A percentile compares a stretch with the other conserved stretches of the same genome.
These are phyloP conservation scores for Gnomoniopsis sp. DNA, from an alignment of 2,329 filamentous ascomycete species.

Conservation along the genomic window DNA sequence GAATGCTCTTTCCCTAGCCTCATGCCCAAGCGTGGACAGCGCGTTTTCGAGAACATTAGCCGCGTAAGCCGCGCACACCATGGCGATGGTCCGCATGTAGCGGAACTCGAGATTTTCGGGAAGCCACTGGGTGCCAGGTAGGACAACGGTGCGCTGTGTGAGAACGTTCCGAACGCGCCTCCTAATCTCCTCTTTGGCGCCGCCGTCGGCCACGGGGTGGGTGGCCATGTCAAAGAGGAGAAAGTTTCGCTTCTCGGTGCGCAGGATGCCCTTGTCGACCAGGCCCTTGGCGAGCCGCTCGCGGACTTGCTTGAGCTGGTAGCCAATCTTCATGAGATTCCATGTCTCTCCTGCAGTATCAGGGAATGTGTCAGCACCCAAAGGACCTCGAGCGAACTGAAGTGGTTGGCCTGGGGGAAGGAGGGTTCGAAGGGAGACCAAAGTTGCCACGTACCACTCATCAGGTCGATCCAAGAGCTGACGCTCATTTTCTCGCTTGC, in stretches of 20 bases:
- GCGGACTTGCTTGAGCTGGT: conserved; percentile 98
- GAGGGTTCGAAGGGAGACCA: not conserved
- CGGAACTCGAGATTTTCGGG: conserved; percentile 94
- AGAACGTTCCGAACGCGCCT: conserved; percentile 88
- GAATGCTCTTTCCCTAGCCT: conserved; percentile 90
- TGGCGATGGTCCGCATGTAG: conserved; percentile 84
- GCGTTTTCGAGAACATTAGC: conserved; percentile 98
- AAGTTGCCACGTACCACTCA: conserved; percentile 73
- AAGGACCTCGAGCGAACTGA: not conserved
- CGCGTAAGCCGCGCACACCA: conserved; percentile 97
- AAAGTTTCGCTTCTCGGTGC: conserved; percentile 99
- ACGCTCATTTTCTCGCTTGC: conserved; percentile 99
- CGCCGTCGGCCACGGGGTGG: conserved; percentile 92
- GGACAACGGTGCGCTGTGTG: conserved; percentile 89
- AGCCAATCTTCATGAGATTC: conserved; percentile 99
- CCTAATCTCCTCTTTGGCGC: conserved; percentile 96
- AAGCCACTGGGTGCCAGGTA: conserved; percentile 81
- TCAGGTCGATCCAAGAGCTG: conserved; percentile 96
- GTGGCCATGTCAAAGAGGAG: conserved; percentile 99
- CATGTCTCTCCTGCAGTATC: conserved; percentile 79
- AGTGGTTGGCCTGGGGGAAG: too few relatives aligned
- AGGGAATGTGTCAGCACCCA: conserved; percentile 2
- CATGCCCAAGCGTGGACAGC: conserved; percentile 88
- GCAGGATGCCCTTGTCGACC: conserved; percentile 96
- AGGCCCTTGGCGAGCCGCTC: conserved; percentile 95